phyloP scores from a whole-genome alignment of 805 yeast species.

The Jamesozyma hellenica region DNA sequence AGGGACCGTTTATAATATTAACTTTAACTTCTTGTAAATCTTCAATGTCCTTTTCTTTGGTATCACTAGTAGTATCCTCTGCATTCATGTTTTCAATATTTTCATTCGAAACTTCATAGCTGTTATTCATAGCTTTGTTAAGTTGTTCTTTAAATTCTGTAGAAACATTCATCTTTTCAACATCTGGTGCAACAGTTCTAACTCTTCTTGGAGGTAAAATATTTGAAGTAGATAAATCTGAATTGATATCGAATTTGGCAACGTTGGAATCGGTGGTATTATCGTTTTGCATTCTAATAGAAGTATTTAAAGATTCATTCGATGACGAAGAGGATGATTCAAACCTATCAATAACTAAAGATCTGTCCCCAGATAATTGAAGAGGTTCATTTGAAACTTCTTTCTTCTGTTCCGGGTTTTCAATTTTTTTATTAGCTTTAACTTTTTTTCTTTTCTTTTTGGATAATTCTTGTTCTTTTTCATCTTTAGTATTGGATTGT shows the following conservation, averaged over 20 bases:
- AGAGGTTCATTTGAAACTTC: slow-evolving; percentile 12
- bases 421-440: slow-evolving; percentile 1
- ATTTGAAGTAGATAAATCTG: neutral
- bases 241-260: neutral
- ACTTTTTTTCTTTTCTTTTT: slow-evolving; percentile 6
- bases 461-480: neutral
- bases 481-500: too few species aligned
- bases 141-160: slow-evolving; percentile 30
- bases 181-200: slow-evolving; percentile 21
- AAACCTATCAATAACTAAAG: slow-evolving; percentile 19
- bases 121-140: slow-evolving; percentile 1
- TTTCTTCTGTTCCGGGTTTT: slow-evolving; percentile 5
- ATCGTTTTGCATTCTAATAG: neutral
- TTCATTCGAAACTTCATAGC: too few species aligned
- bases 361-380: slow-evolving; percentile 16
- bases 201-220: slow-evolving; percentile 6
- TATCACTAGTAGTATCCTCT: neutral
- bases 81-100: too few species aligned
- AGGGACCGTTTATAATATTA: neutral
- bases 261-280: neutral
- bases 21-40: neutral
- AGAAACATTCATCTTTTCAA: slow-evolving; percentile 24
- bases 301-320: slow-evolving; percentile 8
- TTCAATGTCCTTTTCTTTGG: neutral
- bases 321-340: slow-evolving; percentile 14